Percentiles rank a stretch among this genome's conserved stretches.
These are phyloP conservation scores for Pleurotus eryngii DNA, from an alignment of 768 basidiomycete genomes.

Conservation along the genomic window DNA sequence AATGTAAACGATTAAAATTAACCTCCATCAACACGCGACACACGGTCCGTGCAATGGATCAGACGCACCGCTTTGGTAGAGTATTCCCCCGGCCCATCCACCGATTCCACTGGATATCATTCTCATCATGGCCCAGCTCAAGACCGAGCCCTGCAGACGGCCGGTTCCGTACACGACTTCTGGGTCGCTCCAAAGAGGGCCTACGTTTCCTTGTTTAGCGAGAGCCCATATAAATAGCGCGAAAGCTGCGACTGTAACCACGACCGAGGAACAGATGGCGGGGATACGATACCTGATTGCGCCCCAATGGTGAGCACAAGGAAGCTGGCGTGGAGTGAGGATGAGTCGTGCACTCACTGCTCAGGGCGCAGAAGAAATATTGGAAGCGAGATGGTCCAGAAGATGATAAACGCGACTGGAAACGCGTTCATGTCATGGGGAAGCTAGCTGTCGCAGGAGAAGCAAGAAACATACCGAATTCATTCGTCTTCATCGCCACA, in stretches of 20 bases:
- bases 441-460: background rate
- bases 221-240: conserved; percentile 26
- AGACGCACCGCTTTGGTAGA: conserved; percentile 18
- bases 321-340: background rate
- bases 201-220: conserved; percentile 25
- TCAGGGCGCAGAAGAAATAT: conserved; percentile 26
- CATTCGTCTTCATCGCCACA: conserved; percentile 27
- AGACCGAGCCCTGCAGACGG: conserved; percentile 16
- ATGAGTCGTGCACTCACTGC: conserved; percentile 13
- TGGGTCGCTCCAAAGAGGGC: conserved; percentile 25
- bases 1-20: background rate
- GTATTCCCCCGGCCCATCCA: conserved; percentile 27
- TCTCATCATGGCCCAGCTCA: conserved; percentile 29
- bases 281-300: conserved; percentile 16
- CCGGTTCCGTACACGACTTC: conserved; percentile 22
- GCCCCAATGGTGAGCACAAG: background rate
- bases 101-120: conserved; percentile 28
- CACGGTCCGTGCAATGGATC: no score
- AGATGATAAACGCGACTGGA: conserved; percentile 26
- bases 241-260: conserved; percentile 24
- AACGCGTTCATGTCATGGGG: background rate
- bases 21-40: no score
- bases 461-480: conserved; percentile 19
- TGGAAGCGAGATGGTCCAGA: conserved; percentile 24
- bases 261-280: conserved; percentile 21